Evolutionary conservation across 163 green algal genomes (phyloP).

Genomic region (Scenedesmus sp.): DNA sequence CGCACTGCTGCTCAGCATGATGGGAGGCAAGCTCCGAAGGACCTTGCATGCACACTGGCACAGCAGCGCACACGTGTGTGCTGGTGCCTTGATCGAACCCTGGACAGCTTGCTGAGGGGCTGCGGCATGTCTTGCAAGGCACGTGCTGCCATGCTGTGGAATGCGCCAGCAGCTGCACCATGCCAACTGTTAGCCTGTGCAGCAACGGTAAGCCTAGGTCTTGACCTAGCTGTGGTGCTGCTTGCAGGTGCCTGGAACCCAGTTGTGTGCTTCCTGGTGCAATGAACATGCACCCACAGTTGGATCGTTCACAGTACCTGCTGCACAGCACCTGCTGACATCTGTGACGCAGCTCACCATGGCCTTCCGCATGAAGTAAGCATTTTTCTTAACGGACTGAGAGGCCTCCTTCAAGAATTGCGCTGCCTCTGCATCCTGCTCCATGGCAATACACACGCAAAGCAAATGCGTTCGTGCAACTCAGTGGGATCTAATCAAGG

Average conservation of each 20-base stretch:
- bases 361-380: constrained; percentile 87
- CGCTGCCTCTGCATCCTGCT: constrained; percentile 65
- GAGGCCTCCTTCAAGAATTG: constrained; percentile 83
- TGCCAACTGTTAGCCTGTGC: not conserved
- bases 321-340: not conserved
- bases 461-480: not conserved
- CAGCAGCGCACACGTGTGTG: not conserved
- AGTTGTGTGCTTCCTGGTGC: not conserved
- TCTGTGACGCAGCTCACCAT: constrained; percentile 68
- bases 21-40: not conserved
- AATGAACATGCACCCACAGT: not conserved
- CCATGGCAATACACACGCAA: constrained; percentile 13
- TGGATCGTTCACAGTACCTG: not conserved
- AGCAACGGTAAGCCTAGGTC: not conserved
- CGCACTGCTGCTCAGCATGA: not conserved
- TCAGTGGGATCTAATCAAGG: not conserved
- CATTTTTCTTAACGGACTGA: constrained; percentile 84
- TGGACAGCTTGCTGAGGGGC: not conserved
- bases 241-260: not conserved
- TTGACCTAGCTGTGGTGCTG: not conserved
- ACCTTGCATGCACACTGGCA: not conserved
- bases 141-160: too few species aligned
- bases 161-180: not conserved
- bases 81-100: not conserved
- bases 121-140: not conserved